A percentile compares a stretch with the other conserved stretches of the same genome.
These are phyloP conservation scores for Debaryomyces fabryi DNA, from an alignment of 1,139 yeast species.

Conservation along the genomic window DNA sequence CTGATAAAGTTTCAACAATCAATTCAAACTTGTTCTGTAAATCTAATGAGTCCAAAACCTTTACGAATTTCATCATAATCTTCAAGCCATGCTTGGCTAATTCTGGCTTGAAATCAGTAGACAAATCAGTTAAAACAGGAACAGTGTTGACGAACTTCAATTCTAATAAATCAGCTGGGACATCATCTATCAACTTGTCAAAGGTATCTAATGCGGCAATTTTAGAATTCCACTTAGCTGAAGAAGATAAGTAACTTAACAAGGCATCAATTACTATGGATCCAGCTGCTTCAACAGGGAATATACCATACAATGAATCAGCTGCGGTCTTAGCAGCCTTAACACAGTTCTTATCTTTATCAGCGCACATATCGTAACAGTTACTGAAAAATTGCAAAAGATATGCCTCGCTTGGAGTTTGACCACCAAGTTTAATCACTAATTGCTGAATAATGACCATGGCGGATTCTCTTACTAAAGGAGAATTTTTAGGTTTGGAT, in stretches of 20 bases:
- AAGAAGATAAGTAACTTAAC: constrained; percentile 65
- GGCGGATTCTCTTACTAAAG: constrained; percentile 76
- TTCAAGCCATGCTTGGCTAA: constrained; percentile 82
- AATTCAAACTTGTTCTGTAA: constrained; percentile 82
- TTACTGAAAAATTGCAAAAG: constrained; percentile 58
- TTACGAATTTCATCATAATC: constrained; percentile 71
- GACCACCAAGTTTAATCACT: constrained; percentile 65
- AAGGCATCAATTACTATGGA: constrained; percentile 66
- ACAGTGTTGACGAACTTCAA: constrained; percentile 74
- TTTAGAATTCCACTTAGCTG: constrained; percentile 95
- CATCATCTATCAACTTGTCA: constrained; percentile 75
- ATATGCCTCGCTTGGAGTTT: constrained; percentile 75
- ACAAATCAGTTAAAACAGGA: constrained; percentile 83
- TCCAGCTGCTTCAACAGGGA: constrained; percentile 80
- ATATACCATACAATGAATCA: constrained; percentile 67
- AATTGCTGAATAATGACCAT: constrained; percentile 68
- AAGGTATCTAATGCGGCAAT: constrained; percentile 73
- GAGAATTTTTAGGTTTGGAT: constrained; percentile 71
- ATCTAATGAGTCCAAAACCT: constrained; percentile 89
- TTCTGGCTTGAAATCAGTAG: constrained; percentile 97
- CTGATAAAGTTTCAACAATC: constrained; percentile 85
- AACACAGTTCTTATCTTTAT: constrained; percentile 83
- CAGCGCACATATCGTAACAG: constrained; percentile 71
- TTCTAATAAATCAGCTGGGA: constrained; percentile 86
- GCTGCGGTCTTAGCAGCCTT: constrained; percentile 77